Evolutionary conservation across 2,329 filamentous ascomycete genomes (phyloP).

Genomic region (Xylaria multiplex): DNA sequence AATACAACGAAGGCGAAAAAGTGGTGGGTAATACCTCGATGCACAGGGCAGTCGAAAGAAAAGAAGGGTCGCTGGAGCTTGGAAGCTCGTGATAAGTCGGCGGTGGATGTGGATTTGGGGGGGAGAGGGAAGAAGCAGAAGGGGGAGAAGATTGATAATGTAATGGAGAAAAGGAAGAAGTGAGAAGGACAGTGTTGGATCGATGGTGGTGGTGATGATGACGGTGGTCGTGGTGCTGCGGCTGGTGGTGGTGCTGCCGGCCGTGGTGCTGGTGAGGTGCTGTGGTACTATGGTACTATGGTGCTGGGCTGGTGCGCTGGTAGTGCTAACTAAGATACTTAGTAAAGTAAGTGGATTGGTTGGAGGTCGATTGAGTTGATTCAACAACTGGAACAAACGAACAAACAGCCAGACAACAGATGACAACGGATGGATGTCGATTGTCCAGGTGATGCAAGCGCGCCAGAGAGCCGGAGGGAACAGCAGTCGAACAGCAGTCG

Average conservation of each 20-base stretch:
- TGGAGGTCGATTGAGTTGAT: constrained; percentile 10
- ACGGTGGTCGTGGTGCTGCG: constrained; percentile 14
- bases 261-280: background rate
- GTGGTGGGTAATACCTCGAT: constrained; percentile 23
- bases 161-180: constrained; percentile 13
- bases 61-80: constrained; percentile 3
- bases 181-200: constrained; percentile 18
- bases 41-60: constrained; percentile 10
- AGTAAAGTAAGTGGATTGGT: constrained; percentile 11
- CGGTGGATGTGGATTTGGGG: constrained; percentile 11
- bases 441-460: constrained; percentile 32
- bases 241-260: background rate
- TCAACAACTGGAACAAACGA: background rate
- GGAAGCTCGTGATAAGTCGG: constrained; percentile 14
- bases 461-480: constrained; percentile 17
- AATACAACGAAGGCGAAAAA: constrained; percentile 38
- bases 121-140: constrained; percentile 14
- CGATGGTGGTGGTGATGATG: constrained; percentile 30
- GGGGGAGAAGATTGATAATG: constrained; percentile 24
- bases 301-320: constrained; percentile 10
- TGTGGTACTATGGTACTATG: background rate
- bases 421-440: constrained; percentile 35
- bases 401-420: constrained; percentile 12
- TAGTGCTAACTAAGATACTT: constrained; percentile 10
- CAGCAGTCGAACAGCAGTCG: background rate